These are phyloP conservation scores for Clarkia xantiana DNA, from an alignment of 345 rosid species.

Conservation along the genomic window DNA sequence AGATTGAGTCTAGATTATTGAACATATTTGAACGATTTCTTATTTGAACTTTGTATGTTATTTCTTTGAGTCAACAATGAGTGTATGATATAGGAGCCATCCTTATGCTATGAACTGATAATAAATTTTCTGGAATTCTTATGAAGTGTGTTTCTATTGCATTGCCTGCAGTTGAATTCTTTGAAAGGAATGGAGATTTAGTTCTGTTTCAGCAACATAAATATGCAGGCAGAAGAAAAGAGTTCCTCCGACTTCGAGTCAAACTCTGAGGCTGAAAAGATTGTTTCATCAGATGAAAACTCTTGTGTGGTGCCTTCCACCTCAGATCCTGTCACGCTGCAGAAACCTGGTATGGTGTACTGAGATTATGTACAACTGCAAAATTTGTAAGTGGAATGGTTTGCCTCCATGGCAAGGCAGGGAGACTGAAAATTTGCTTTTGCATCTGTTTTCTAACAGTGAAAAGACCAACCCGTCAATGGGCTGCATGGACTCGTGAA, in stretches of 20 bases:
- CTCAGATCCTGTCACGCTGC: conserved; percentile 17
- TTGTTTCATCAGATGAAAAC: conserved; percentile 30
- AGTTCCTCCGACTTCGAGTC: conserved; percentile 17
- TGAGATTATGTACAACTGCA: conserved; percentile 4
- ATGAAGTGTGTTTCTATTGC: too few relatives aligned
- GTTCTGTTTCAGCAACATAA: conserved; percentile 19
- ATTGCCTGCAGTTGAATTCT: not conserved
- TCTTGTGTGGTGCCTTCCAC: conserved; percentile 23
- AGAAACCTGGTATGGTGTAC: conserved; percentile 47
- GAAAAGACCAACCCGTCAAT: conserved; percentile 80
- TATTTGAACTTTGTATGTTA: too few relatives aligned
- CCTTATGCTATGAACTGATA: too few relatives aligned
- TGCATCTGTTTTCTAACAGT: conserved; percentile 19
- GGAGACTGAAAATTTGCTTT: conserved; percentile 4
- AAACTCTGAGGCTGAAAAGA: conserved; percentile 19
- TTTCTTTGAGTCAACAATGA: too few relatives aligned
- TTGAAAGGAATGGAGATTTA: conserved; percentile 12
- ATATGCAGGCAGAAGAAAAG: conserved; percentile 27
- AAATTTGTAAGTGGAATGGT: conserved; percentile 1
- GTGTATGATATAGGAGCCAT: too few relatives aligned
- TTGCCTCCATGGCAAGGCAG: not conserved
- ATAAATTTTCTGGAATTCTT: too few relatives aligned
- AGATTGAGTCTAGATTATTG: too few relatives aligned
- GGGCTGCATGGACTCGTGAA: conserved; percentile 99
- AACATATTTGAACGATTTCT: too few relatives aligned